phyloP scores from a whole-genome alignment of 1,284 basidiomycete genomes.

The Ustilago cynodontis region DNA sequence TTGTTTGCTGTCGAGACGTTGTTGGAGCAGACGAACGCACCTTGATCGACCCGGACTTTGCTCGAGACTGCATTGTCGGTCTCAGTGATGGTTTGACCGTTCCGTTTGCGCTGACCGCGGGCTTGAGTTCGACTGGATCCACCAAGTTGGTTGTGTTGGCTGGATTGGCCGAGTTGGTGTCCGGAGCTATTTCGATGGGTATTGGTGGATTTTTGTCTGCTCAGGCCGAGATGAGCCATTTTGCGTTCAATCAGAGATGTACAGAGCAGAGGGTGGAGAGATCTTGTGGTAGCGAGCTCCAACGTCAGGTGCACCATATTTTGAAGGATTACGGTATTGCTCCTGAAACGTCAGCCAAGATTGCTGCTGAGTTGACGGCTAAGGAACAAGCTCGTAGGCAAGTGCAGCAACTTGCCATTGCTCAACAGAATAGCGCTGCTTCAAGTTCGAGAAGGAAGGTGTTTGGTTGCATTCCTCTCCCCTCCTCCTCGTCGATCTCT shows the following conservation, averaged over 20 bases:
- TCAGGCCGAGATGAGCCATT: conserved; percentile 91
- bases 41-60: conserved; percentile 84
- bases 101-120: conserved; percentile 74
- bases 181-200: conserved; percentile 82
- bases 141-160: conserved; percentile 89
- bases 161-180: conserved; percentile 80
- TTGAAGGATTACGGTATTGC: conserved; percentile 90
- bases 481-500: conserved; percentile 19
- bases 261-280: conserved; percentile 81
- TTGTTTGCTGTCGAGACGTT: conserved; percentile 81
- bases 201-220: conserved; percentile 97
- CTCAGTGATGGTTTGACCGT: conserved; percentile 93
- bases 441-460: conserved; percentile 19
- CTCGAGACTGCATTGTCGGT: conserved; percentile 87
- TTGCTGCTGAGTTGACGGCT: conserved; percentile 73
- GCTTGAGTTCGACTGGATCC: conserved; percentile 89
- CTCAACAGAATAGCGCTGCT: conserved; percentile 6
- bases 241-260: conserved; percentile 41
- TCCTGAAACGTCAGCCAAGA: conserved; percentile 80
- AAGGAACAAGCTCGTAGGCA: conserved; percentile 31
- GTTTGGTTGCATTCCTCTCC: conserved; percentile 43
- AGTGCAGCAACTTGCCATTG: conserved; percentile 4
- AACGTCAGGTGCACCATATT: conserved; percentile 89
- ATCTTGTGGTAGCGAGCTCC: conserved; percentile 92
- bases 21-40: conserved; percentile 79